phyloP scores from a whole-genome alignment of 345 rosid species.

The Eucalyptus virginea region DNA sequence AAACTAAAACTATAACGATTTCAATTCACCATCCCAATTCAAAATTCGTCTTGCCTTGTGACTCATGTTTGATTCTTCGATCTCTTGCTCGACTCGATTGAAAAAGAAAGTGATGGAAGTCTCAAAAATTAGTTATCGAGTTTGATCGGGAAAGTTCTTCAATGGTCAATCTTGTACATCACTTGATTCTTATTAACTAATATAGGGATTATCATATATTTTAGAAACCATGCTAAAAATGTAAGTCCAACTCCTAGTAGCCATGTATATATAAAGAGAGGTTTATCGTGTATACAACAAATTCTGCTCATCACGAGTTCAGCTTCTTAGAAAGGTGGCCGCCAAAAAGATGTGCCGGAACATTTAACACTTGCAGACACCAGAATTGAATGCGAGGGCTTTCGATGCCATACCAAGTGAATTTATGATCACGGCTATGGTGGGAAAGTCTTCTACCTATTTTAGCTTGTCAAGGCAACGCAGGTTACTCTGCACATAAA shows the following conservation, averaged over 20 bases:
- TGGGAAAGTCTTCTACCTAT: background rate
- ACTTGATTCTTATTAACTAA: background rate
- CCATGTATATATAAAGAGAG: background rate
- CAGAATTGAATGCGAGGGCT: background rate
- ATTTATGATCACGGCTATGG: background rate
- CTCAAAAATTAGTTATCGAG: too few species aligned
- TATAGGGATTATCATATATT: accelerated
- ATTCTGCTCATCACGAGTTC: background rate
- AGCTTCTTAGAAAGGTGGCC: background rate
- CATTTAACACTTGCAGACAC: background rate
- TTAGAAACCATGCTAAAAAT: background rate
- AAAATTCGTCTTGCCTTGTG: too few species aligned
- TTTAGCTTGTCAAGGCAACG: background rate
- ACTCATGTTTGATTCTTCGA: too few species aligned
- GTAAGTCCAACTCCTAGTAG: background rate
- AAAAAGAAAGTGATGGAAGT: too few species aligned
- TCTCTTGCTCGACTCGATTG: too few species aligned
- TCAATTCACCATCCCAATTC: too few species aligned
- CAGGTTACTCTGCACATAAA: background rate
- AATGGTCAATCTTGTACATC: background rate
- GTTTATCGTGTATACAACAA: background rate
- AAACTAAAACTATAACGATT: too few species aligned
- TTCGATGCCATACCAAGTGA: background rate
- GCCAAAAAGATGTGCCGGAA: background rate
- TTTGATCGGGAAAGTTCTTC: background rate